These are phyloP conservation scores for Tuber borchii DNA, from an alignment of 495 filamentous ascomycete genomes.

Conservation along the genomic window DNA sequence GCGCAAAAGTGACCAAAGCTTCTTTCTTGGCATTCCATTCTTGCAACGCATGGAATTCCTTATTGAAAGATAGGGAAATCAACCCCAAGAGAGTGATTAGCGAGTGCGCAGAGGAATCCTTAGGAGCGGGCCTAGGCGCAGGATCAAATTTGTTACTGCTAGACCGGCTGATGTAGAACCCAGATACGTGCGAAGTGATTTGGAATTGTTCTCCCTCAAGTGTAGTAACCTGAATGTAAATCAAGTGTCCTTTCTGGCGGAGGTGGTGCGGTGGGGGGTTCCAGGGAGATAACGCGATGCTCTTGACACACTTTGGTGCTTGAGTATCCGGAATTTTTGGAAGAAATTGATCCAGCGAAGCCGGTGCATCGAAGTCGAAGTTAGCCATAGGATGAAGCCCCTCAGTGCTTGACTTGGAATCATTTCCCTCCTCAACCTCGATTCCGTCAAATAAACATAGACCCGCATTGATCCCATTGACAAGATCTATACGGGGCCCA, in stretches of 20 bases:
- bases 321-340: conserved; percentile 54
- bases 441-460: conserved; percentile 72
- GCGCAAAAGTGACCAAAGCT: conserved; percentile 83
- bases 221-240: conserved; percentile 82
- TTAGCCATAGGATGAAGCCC: conserved; percentile 54
- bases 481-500: conserved; percentile 75
- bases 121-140: conserved; percentile 61
- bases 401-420: conserved; percentile 48
- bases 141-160: conserved; percentile 90
- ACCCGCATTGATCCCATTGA: conserved; percentile 85
- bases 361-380: conserved; percentile 68
- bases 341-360: conserved; percentile 62
- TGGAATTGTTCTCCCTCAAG: conserved; percentile 89
- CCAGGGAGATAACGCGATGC: conserved; percentile 83
- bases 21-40: conserved; percentile 76
- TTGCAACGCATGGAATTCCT: conserved; percentile 66
- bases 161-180: conserved; percentile 94
- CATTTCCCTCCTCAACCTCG: conserved; percentile 50
- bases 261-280: conserved; percentile 91
- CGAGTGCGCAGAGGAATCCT: conserved; percentile 70
- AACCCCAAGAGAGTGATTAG: conserved; percentile 70
- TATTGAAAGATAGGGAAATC: conserved; percentile 74
- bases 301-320: conserved; percentile 80
- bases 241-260: conserved; percentile 81
- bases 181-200: conserved; percentile 84